phyloP scores from a whole-genome alignment of 441 rosid species.

The Brassica balearica region DNA sequence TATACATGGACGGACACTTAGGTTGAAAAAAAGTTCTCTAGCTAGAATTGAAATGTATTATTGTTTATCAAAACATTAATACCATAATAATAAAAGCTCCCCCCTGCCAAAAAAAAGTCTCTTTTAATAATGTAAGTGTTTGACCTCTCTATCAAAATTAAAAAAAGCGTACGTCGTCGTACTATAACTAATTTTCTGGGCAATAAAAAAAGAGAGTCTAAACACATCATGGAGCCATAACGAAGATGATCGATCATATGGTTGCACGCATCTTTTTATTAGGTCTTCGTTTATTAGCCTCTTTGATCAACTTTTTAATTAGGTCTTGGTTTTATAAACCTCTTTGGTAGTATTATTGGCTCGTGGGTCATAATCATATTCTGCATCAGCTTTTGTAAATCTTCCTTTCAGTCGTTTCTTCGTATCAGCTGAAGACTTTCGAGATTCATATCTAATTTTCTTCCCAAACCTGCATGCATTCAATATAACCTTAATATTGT shows the following conservation, averaged over 20 bases:
- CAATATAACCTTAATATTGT: background rate
- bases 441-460: constrained; percentile 40
- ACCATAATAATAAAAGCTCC: background rate
- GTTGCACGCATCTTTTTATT: constrained; percentile 25
- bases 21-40: no score
- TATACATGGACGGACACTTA: no score
- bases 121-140: background rate
- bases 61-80: no score
- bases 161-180: background rate
- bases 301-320: constrained; percentile 2
- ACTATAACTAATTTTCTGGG: background rate
- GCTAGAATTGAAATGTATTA: no score
- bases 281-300: background rate
- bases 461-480: constrained; percentile 36
- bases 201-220: background rate
- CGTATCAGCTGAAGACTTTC: constrained; percentile 40
- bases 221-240: constrained; percentile 8
- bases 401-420: constrained; percentile 42
- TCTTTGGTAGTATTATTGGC: background rate
- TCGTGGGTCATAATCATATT: constrained; percentile 41
- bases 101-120: background rate
- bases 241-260: constrained; percentile 2
- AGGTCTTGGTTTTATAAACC: background rate
- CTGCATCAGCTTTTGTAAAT: constrained; percentile 45
- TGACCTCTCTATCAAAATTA: background rate